Conservation (phyloP, 805 yeast genomes). For the Yamadazyma scolyti region DNA sequence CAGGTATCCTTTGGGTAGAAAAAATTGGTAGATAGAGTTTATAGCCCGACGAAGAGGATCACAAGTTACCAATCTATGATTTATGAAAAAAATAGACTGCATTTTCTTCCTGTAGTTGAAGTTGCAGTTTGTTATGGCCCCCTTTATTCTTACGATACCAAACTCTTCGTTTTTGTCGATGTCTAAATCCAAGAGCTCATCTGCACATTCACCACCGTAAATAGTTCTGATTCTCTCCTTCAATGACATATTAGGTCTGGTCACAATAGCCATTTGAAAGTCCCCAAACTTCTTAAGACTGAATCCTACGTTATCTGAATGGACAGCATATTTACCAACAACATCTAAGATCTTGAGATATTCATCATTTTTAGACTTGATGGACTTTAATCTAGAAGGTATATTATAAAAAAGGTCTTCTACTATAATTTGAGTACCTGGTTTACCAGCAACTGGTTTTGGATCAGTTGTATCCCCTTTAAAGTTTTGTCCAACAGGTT, state of each 20-base stretch:
- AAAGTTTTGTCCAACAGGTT: conserved; percentile 41
- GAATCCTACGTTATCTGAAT: conserved; percentile 65
- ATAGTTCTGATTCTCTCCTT: conserved; percentile 71
- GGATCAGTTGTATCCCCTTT: conserved; percentile 45
- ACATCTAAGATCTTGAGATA: conserved; percentile 75
- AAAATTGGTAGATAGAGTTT: conserved; percentile 54
- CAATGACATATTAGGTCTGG: conserved; percentile 46
- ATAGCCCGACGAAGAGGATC: conserved; percentile 76
- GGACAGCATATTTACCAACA: conserved; percentile 78
- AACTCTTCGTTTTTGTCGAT: conserved; percentile 22
- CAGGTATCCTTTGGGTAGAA: conserved; percentile 70
- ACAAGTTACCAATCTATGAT: conserved; percentile 76
- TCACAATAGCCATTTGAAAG: conserved; percentile 58
- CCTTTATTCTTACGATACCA: conserved; percentile 55
- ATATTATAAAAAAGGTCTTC: conserved; percentile 89
- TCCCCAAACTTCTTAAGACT: conserved; percentile 81
- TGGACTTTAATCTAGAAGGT: conserved; percentile 69
- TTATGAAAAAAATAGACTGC: conserved; percentile 78
- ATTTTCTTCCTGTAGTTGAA: conserved; percentile 62
- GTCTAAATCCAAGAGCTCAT: conserved; percentile 52
- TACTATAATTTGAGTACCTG: conserved; percentile 80
- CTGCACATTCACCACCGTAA: conserved; percentile 67
- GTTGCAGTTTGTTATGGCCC: conserved; percentile 69
- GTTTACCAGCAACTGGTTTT: conserved; percentile 77
- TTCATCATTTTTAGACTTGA: conserved; percentile 69